Conservation (phyloP, 1,284 basidiomycete genomes). For the Sporisorium sorghi region DNA sequence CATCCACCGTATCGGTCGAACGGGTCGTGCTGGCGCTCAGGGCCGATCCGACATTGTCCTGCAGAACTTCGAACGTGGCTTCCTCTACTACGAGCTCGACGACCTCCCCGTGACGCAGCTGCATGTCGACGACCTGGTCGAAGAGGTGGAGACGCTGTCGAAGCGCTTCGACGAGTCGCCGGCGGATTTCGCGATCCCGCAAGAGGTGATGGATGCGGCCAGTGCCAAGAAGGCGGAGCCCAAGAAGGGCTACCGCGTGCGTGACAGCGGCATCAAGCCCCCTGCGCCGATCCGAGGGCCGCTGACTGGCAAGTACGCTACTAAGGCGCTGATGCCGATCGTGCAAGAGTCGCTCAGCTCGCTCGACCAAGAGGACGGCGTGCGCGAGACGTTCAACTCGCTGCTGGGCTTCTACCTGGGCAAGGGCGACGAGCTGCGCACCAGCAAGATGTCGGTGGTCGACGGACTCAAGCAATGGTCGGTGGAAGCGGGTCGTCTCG, state of each 20-base stretch:
- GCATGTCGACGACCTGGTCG: slow-evolving; percentile 73
- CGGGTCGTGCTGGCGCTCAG: slow-evolving; percentile 79
- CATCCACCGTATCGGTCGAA: slow-evolving; percentile 90
- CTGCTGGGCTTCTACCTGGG: slow-evolving; percentile 59
- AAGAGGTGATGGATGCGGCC: slow-evolving; percentile 21
- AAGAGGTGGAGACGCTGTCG: slow-evolving; percentile 74
- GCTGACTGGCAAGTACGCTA: slow-evolving; percentile 38
- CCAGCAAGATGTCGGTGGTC: slow-evolving; percentile 36
- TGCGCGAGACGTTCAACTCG: slow-evolving; percentile 37
- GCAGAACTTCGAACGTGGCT: slow-evolving; percentile 83
- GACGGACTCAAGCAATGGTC: slow-evolving; percentile 55
- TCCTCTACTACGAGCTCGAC: slow-evolving; percentile 77
- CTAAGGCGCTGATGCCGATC: slow-evolving; percentile 19
- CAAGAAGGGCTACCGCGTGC: slow-evolving; percentile 8
- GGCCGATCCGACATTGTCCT: slow-evolving; percentile 90
- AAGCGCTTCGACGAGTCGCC: slow-evolving; percentile 74
- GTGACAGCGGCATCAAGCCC: slow-evolving; percentile 6
- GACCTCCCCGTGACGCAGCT: slow-evolving; percentile 80
- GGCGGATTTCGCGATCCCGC: slow-evolving; percentile 21
- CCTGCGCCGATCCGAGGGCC: slow-evolving; percentile 29
- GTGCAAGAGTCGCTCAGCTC: slow-evolving; percentile 19
- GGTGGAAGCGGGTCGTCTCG: slow-evolving; percentile 34
- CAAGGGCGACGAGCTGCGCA: slow-evolving; percentile 42
- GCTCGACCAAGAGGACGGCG: slow-evolving; percentile 21
- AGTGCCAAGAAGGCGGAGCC: slow-evolving; percentile 16